Percentiles rank a stretch among this genome's conserved stretches.
Evolutionary conservation across 2,329 filamentous ascomycete species (phyloP).

Genomic region (Ceratocystis papillata): DNA sequence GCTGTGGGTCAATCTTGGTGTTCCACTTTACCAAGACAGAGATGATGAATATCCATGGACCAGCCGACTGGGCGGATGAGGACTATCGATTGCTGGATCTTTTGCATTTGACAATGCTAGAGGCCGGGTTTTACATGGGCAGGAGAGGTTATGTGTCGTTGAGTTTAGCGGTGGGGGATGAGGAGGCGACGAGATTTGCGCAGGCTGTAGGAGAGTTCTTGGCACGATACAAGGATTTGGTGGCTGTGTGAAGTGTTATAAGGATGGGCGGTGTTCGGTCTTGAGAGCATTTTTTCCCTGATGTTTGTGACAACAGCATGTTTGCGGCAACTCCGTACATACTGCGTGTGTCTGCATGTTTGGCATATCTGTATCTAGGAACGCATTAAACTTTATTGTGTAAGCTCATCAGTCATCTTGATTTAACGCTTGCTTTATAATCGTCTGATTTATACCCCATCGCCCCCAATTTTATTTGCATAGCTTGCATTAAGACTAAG

Average conservation of each 20-base stretch:
- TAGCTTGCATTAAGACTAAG: slow-evolving; percentile 10
- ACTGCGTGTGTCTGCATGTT: neutral
- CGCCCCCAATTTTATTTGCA: neutral
- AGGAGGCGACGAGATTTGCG: slow-evolving; percentile 36
- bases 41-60: slow-evolving; percentile 29
- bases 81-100: slow-evolving; percentile 31
- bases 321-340: neutral
- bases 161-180: slow-evolving; percentile 33
- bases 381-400: too few relatives aligned
- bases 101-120: slow-evolving; percentile 40
- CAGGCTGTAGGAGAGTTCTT: slow-evolving; percentile 31
- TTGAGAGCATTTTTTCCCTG: neutral
- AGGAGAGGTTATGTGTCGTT: slow-evolving; percentile 36
- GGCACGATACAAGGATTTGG: slow-evolving; percentile 10
- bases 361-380: neutral
- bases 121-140: slow-evolving; percentile 36
- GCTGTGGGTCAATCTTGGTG: slow-evolving; percentile 32
- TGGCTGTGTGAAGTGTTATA: slow-evolving; percentile 14
- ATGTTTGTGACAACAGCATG: neutral
- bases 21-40: slow-evolving; percentile 33
- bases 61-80: slow-evolving; percentile 19
- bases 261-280: neutral
- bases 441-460: slow-evolving; percentile 1
- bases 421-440: neutral
- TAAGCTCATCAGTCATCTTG: too few relatives aligned